Evolutionary conservation across 805 yeast species (phyloP).

Genomic region (Wickerhamiella sorbophila): DNA sequence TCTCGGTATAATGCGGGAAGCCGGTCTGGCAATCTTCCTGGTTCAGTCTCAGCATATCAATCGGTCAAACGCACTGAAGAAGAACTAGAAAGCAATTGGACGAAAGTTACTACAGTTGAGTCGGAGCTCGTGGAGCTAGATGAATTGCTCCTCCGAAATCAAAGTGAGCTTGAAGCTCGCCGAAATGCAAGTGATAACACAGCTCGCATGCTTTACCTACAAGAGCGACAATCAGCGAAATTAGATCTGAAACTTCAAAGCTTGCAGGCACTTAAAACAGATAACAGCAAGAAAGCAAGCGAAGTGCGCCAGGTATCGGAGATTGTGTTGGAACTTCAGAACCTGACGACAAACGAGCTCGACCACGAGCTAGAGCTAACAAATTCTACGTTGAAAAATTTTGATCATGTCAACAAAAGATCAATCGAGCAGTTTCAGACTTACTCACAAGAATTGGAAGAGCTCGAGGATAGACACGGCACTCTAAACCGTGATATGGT

Average conservation of each 20-base stretch:
- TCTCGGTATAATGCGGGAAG: no score
- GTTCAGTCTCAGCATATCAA: no score
- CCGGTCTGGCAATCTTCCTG: no score
- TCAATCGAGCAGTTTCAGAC: constrained; percentile 72
- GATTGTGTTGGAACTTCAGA: constrained; percentile 43
- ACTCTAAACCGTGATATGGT: constrained; percentile 57
- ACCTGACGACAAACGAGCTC: constrained; percentile 37
- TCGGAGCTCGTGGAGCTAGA: not conserved
- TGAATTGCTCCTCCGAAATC: not conserved
- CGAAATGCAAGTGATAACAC: constrained; percentile 20
- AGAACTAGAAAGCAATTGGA: no score
- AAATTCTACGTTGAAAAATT: constrained; percentile 44
- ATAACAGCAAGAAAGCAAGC: constrained; percentile 54
- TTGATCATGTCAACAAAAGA: constrained; percentile 71
- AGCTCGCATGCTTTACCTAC: constrained; percentile 42
- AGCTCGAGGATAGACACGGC: constrained; percentile 44
- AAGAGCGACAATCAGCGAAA: constrained; percentile 51
- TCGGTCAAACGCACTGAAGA: no score
- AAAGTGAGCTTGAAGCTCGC: not conserved
- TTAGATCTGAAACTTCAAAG: constrained; percentile 47
- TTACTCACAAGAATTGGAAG: constrained; percentile 59
- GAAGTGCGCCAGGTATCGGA: constrained; percentile 86
- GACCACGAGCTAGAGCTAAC: constrained; percentile 38
- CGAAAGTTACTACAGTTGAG: no score
- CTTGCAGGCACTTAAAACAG: constrained; percentile 49